A percentile compares a stretch with the other conserved stretches of the same genome.
Evolutionary conservation across 306 rosid genomes (phyloP).

Genomic region (Senna siamea): DNA sequence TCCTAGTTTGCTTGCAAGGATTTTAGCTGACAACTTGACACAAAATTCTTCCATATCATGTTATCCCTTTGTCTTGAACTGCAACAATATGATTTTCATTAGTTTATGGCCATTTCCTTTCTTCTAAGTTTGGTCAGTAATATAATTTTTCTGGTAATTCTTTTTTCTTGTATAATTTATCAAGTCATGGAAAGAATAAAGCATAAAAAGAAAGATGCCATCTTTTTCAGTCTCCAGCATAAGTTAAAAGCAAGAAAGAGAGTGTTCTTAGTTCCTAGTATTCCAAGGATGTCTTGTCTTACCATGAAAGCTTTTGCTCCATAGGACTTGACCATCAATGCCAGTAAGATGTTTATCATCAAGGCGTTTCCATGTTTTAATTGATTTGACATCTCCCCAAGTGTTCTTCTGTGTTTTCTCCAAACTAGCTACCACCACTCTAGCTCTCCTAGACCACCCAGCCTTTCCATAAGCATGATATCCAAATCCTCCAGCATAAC

Average conservation of each 20-base stretch:
- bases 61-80: too few species aligned
- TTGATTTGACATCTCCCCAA: constrained; percentile 76
- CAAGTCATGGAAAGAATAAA: constrained; percentile 6
- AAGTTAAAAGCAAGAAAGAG: constrained; percentile 28
- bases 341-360: constrained; percentile 65
- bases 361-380: constrained; percentile 85
- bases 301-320: constrained; percentile 71
- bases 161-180: neutral
- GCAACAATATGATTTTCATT: too few species aligned
- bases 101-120: too few species aligned
- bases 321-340: constrained; percentile 60
- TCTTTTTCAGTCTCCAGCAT: constrained; percentile 10
- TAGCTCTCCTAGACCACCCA: constrained; percentile 87
- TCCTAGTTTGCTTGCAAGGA: neutral
- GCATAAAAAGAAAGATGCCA: constrained; percentile 5
- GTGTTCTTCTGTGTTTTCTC: constrained; percentile 56
- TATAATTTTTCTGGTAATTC: neutral
- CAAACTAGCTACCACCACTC: constrained; percentile 68
- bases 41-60: too few species aligned
- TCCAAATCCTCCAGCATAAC: constrained; percentile 88
- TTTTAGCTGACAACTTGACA: too few species aligned
- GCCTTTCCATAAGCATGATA: constrained; percentile 91
- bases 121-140: too few species aligned
- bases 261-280: neutral
- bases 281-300: constrained; percentile 44